Percentiles rank a stretch among this genome's conserved stretches.
These are phyloP conservation scores for Monascus ruber DNA, from an alignment of 2,329 filamentous ascomycete genomes.

Conservation along the genomic window DNA sequence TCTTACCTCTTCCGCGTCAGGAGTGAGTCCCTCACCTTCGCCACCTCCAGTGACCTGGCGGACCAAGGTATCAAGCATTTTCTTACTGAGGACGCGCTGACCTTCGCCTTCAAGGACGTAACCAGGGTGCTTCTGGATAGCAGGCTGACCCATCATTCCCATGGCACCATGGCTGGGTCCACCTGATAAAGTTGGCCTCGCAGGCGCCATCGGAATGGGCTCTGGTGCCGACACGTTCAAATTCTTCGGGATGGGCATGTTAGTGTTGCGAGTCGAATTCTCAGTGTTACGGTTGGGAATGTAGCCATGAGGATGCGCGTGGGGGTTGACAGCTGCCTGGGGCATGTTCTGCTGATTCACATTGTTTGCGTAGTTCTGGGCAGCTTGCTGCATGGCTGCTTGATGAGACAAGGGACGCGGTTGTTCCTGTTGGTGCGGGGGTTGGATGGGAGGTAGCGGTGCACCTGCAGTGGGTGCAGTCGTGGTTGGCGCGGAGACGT, in stretches of 20 bases:
- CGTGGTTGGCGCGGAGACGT: constrained; percentile 21
- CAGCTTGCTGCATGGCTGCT: constrained; percentile 35
- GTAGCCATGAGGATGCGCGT: constrained; percentile 31
- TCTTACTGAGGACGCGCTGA: constrained; percentile 90
- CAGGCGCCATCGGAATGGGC: constrained; percentile 60
- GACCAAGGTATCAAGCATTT: constrained; percentile 91
- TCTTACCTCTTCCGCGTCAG: constrained; percentile 88
- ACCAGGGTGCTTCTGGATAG: constrained; percentile 66
- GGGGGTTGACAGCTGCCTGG: constrained; percentile 21
- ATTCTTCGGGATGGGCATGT: constrained; percentile 74
- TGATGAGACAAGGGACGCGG: constrained; percentile 35
- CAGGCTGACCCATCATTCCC: constrained; percentile 79
- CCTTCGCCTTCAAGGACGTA: constrained; percentile 86
- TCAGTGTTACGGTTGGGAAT: constrained; percentile 30
- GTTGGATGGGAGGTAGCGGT: constrained; percentile 11
- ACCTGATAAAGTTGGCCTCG: constrained; percentile 71
- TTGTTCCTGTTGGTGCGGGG: constrained; percentile 21
- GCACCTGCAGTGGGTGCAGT: constrained; percentile 3
- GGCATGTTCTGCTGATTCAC: constrained; percentile 15
- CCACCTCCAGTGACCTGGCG: constrained; percentile 79
- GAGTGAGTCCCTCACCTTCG: constrained; percentile 66
- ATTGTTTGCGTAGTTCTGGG: constrained; percentile 31
- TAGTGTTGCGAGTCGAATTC: constrained; percentile 38
- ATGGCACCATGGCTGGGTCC: constrained; percentile 63
- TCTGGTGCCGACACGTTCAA: constrained; percentile 61